Percentiles rank a stretch among this genome's conserved stretches.
These are phyloP conservation scores for Osmanthus fragrans DNA, from an alignment of 257 asterid species.

Conservation along the genomic window DNA sequence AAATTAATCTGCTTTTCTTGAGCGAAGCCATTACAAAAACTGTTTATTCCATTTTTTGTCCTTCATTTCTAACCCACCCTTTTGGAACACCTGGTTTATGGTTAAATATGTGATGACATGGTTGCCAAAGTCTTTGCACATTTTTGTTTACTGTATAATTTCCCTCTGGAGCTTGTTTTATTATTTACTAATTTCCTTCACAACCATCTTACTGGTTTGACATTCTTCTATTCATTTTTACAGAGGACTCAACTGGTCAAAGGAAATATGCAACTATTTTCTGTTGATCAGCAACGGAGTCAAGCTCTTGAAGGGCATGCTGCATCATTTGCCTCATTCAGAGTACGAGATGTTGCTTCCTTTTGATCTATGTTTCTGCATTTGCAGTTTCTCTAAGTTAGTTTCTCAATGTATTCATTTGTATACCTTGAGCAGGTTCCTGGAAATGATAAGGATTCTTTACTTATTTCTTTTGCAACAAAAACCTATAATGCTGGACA, in stretches of 20 bases:
- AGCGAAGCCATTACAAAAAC: neutral
- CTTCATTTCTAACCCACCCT: neutral
- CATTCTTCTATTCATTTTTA: slow-evolving; percentile 22
- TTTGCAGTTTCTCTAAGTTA: slow-evolving; percentile 18
- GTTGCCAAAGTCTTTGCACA: neutral
- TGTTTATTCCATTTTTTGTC: neutral
- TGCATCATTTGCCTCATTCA: slow-evolving; percentile 85
- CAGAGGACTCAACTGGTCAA: slow-evolving; percentile 96
- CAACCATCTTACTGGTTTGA: slow-evolving; percentile 24
- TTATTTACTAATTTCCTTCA: slow-evolving; percentile 16
- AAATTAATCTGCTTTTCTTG: neutral
- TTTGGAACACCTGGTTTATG: neutral
- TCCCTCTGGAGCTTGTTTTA: neutral
- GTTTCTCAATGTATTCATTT: slow-evolving; percentile 21
- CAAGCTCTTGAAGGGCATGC: slow-evolving; percentile 99
- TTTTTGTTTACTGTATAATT: neutral
- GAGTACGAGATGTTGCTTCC: slow-evolving; percentile 43
- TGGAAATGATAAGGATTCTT: slow-evolving; percentile 91
- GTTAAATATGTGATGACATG: neutral
- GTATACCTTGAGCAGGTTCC: slow-evolving; percentile 53
- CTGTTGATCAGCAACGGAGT: slow-evolving; percentile 97
- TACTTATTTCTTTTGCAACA: slow-evolving; percentile 89
- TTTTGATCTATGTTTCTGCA: slow-evolving; percentile 10
- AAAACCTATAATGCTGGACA: slow-evolving; percentile 86
- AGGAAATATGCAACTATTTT: slow-evolving; percentile 94